Conservation (phyloP, 2,329 filamentous ascomycete genomes). For the Onygenales sp. region DNA sequence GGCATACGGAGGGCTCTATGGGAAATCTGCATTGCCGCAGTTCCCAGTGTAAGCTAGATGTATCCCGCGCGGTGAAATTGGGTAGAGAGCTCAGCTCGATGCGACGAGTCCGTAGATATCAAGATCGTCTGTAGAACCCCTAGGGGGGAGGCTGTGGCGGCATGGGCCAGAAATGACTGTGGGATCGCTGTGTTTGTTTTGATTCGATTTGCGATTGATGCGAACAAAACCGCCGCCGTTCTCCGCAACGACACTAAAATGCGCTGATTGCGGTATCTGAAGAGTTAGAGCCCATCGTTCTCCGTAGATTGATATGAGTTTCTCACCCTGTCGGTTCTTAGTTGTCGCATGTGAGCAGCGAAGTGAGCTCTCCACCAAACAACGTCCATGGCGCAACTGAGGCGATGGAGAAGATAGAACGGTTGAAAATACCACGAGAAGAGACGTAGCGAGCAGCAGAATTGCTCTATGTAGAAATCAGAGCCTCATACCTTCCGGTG, state of each 20-base stretch:
- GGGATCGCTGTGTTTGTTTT: not conserved
- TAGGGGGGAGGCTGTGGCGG: not conserved
- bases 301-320: not conserved
- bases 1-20: constrained; percentile 2
- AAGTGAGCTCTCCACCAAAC: not conserved
- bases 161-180: not conserved
- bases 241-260: not conserved
- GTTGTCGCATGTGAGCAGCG: not conserved
- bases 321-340: not conserved
- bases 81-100: not conserved
- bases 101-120: constrained; percentile 6
- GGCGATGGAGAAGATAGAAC: not conserved
- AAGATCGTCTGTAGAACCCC: not conserved
- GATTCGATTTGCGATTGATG: not conserved
- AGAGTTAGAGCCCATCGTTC: not conserved
- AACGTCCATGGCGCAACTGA: not conserved
- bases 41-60: constrained; percentile 2
- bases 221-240: not conserved
- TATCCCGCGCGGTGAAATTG: constrained; percentile 1
- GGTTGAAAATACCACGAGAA: not conserved
- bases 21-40: constrained; percentile 1
- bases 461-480: not conserved
- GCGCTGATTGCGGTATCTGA: not conserved
- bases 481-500: not conserved
- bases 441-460: not conserved